Base-by-base conservation (phyloP, 1,284 basidiomycete species). In the Sporisorium iseilematis-ciliati region DNA sequence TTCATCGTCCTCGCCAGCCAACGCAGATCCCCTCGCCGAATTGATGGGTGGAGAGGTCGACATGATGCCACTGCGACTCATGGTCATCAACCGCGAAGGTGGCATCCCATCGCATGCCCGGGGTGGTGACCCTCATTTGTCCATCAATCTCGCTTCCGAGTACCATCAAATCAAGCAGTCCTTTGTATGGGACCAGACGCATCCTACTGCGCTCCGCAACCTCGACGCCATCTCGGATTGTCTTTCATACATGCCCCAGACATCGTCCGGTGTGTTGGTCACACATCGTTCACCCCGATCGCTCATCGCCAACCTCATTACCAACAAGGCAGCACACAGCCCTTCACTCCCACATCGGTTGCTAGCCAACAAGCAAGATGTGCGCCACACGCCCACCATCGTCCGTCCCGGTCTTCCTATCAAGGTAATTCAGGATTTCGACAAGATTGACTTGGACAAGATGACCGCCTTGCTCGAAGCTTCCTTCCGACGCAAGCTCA, bases 51-150 rank as follows among this genome's bases (percentile, higher is more conserved):
- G 81, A 57, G 79, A 82, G 54, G 80, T 86, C 42, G 86, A 86
- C 72, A 70, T 86, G 55, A 86, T 84, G 56, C 76, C 97, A 1
- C 87, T 97, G 65, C 92, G 97, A 23, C 89, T 99, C 69, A 95
- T 99, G 91, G 92, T 99, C 84, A 98, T 99, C 86, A 97, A 95
- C 85, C 91, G 92, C 21, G 94, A 97, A 87, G 97, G 97, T 21
- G 97, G 97, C 33, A 92, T 99, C 3, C 97, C 97, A 12, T 98
- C 95, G 0, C 99, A 98, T 83, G 97, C 97, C 40, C 93, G 97
- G 23, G 90, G 90, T 18, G 97, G 97, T 48, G 90, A 93, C 78
- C 97, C 97, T 18, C 97, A 99, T 87, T 90, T 99, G 40, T 91
- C 96, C 70, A 92, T 99, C 88, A 99, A 99, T 85, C 89, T 99